Base-by-base conservation (phyloP, 2,329 filamentous ascomycete genomes). In the Karstenula rhodostoma region DNA sequence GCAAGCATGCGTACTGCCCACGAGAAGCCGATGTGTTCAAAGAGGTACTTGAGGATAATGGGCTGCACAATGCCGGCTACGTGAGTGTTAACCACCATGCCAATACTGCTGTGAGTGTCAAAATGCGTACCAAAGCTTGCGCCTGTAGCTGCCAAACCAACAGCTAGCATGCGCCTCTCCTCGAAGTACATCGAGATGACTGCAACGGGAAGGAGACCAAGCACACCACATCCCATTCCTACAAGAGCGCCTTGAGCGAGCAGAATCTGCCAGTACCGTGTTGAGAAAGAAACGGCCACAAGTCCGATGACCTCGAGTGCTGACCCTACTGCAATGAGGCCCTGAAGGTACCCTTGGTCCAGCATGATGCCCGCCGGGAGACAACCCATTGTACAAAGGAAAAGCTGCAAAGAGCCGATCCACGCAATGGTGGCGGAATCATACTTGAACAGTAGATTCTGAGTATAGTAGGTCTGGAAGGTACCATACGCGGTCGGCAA, bases 341-440 rank as follows among this genome's bases (percentile, higher is more conserved):
- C 44, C 15, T 67, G 63, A 49, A 77, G 73, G 58, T 73, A 70
- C 22, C 74, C 74, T 15, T 64, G 58, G 58, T 78, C 76, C 40
- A 75, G 66, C 1, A 77, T 60, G 1, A 63, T 37, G 8, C 74
- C 74, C 1, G 72, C 68, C 0, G 72, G 69, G 2, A 74, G 66
- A 33, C 74, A 75, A 1, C 74, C 63, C 15, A 73, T 64, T 22
- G 76, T 77, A 1, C 74, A 70, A n/a, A 78, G 67, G 23, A 72
- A 72, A 2, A 76, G 59, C 60, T 78, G 76, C 1, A 74, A 72
- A 23, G 70, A 75, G 8, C 76, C 77, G 27, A 78, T 77, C 74
- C 74, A 78, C 8, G 75, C 69, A 23, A 78, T 73, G 3, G 64
- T 60, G 17, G 70, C 67, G 8, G 67, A 25, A 81, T 7, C 81